Evolutionary conservation across 2,329 filamentous ascomycete species (phyloP).

Genomic region (Tolypocladium capitatum): DNA sequence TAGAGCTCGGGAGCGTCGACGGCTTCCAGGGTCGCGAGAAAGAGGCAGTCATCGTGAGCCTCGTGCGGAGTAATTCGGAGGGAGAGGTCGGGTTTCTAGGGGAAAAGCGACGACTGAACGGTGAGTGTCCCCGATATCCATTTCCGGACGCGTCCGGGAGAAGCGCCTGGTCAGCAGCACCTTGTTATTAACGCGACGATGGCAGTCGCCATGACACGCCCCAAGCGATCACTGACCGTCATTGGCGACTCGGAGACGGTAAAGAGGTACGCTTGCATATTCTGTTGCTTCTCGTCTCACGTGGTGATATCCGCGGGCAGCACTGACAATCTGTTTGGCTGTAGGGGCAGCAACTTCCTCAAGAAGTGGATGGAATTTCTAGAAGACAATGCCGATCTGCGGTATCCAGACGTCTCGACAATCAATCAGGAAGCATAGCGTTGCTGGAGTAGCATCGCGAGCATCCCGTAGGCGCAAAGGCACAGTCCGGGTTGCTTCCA

Average conservation of each 20-base stretch:
- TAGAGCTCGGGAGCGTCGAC: slow-evolving; percentile 94
- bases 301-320: background rate
- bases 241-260: slow-evolving; percentile 93
- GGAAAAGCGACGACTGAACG: slow-evolving; percentile 85
- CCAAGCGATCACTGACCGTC: slow-evolving; percentile 77
- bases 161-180: background rate
- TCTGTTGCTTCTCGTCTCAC: too few species aligned
- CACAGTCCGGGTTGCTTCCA: background rate
- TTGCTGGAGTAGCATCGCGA: background rate
- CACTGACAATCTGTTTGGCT: background rate
- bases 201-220: slow-evolving; percentile 95
- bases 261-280: slow-evolving; percentile 54
- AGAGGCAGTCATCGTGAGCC: slow-evolving; percentile 81
- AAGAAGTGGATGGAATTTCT: slow-evolving; percentile 85
- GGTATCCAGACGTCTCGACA: slow-evolving; percentile 61
- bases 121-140: slow-evolving; percentile 33
- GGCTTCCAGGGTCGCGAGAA: slow-evolving; percentile 97
- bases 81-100: slow-evolving; percentile 86
- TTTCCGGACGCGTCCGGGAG: slow-evolving; percentile 15
- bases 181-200: background rate
- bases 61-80: slow-evolving; percentile 83
- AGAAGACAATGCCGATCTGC: slow-evolving; percentile 77
- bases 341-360: slow-evolving; percentile 71
- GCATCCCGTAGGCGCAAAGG: too few species aligned
- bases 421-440: slow-evolving; percentile 12